These are phyloP conservation scores for Pogostemon cablin DNA, from an alignment of 257 asterid species.

Conservation along the genomic window DNA sequence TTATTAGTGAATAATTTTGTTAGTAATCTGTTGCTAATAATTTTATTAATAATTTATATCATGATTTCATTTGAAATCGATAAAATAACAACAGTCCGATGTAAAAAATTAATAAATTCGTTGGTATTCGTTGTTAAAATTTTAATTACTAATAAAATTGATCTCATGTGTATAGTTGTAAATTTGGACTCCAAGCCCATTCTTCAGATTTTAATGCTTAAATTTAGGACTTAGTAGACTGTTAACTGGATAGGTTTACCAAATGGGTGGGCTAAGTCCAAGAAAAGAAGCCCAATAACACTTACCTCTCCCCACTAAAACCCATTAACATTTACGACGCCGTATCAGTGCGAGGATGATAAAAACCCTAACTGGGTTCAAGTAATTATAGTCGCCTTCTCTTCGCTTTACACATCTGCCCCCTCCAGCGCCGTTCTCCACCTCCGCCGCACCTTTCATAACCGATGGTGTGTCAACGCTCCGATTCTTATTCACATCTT, in stretches of 20 bases:
- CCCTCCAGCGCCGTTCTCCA: conserved; percentile 12
- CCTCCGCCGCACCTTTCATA: conserved; percentile 8
- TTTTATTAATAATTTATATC: too few species aligned
- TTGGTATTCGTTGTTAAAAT: too few species aligned
- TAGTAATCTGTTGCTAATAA: too few species aligned
- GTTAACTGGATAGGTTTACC: not conserved
- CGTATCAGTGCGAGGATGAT: not conserved
- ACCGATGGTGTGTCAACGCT: conserved; percentile 39
- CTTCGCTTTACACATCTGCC: not conserved
- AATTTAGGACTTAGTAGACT: too few species aligned
- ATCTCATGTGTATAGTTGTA: too few species aligned
- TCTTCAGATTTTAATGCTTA: too few species aligned
- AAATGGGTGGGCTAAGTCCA: not conserved
- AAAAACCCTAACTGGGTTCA: conserved; percentile 38
- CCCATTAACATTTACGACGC: conserved; percentile 24
- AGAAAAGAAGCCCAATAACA: not conserved
- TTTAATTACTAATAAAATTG: too few species aligned
- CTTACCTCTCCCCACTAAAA: conserved; percentile 1
- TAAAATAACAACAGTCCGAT: too few species aligned
- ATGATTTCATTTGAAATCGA: too few species aligned
- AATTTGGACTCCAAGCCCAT: too few species aligned
- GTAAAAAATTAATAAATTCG: too few species aligned
- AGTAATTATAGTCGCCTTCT: not conserved
- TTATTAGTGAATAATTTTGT: too few species aligned
- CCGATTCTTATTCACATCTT: not conserved